Conservation (phyloP, 768 basidiomycete species). For the Roridomyces roridus region DNA sequence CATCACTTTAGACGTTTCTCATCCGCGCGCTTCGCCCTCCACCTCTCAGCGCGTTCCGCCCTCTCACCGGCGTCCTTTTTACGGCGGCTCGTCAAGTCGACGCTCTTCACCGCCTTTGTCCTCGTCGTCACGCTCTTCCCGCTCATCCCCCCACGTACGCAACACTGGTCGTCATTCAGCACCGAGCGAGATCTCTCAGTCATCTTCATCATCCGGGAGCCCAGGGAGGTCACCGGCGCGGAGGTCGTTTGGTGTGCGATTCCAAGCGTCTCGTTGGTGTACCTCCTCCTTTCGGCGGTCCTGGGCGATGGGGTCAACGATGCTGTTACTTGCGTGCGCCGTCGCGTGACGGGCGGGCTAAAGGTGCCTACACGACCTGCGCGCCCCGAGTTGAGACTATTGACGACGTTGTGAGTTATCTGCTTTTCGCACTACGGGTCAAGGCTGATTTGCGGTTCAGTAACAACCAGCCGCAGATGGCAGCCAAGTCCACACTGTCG, state of each 20-base stretch:
- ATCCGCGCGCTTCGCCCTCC: not conserved
- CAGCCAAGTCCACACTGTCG: constrained; percentile 23
- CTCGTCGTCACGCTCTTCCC: constrained; percentile 29
- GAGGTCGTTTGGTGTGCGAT: constrained; percentile 47
- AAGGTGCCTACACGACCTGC: not conserved
- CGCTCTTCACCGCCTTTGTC: constrained; percentile 3
- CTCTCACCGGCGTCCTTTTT: constrained; percentile 4
- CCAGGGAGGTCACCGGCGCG: constrained; percentile 33
- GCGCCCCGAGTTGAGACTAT: constrained; percentile 6
- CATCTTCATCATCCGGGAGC: constrained; percentile 38
- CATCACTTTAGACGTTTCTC: constrained; percentile 2
- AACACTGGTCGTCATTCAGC: constrained; percentile 43
- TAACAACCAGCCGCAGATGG: constrained; percentile 14
- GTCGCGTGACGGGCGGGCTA: not conserved
- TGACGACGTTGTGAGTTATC: constrained; percentile 7
- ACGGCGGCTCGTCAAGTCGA: constrained; percentile 5
- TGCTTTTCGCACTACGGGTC: not conserved
- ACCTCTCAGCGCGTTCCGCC: constrained; percentile 16
- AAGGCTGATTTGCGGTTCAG: not conserved
- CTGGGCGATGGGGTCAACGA: constrained; percentile 49
- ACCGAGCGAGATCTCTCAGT: constrained; percentile 34
- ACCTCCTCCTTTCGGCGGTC: constrained; percentile 40
- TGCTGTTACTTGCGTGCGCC: constrained; percentile 39
- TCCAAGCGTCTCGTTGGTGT: constrained; percentile 44
- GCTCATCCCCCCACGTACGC: constrained; percentile 27